Evolutionary conservation across 2,329 filamentous ascomycete species (phyloP).

Genomic region (Fusarium proliferatum): DNA sequence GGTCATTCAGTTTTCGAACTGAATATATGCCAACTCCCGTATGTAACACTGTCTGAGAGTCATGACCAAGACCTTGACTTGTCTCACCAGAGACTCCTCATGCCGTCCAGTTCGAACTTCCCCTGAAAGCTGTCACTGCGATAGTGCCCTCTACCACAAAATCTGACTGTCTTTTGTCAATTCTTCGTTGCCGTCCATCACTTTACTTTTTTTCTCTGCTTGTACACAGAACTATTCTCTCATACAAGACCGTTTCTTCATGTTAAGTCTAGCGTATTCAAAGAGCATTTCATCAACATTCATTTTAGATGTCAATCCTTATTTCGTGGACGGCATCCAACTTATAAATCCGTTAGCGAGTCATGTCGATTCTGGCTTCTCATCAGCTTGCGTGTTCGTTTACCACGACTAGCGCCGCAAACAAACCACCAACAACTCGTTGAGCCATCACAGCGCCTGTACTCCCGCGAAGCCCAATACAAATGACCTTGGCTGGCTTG

Average conservation of each 20-base stretch:
- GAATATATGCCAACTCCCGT: slow-evolving; percentile 9
- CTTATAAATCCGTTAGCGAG: neutral
- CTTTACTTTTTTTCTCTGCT: neutral
- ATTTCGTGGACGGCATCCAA: neutral
- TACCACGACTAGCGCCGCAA: neutral
- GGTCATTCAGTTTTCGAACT: neutral
- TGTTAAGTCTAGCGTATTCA: neutral
- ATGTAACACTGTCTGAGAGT: neutral
- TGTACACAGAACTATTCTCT: neutral
- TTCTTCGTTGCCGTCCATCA: neutral
- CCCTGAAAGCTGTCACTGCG: neutral
- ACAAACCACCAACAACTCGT: neutral
- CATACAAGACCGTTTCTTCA: neutral
- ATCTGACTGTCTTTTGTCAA: neutral
- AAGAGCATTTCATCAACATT: neutral
- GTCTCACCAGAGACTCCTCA: neutral
- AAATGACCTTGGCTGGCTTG: neutral
- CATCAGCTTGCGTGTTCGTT: neutral
- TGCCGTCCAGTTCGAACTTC: neutral
- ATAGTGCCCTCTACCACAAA: neutral
- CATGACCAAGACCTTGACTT: neutral
- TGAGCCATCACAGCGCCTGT: neutral
- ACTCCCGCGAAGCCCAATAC: neutral
- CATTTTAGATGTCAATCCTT: neutral
- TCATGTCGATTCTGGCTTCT: neutral